Conservation (phyloP, 305 asterid genomes). For the Fraxinus albicans region DNA sequence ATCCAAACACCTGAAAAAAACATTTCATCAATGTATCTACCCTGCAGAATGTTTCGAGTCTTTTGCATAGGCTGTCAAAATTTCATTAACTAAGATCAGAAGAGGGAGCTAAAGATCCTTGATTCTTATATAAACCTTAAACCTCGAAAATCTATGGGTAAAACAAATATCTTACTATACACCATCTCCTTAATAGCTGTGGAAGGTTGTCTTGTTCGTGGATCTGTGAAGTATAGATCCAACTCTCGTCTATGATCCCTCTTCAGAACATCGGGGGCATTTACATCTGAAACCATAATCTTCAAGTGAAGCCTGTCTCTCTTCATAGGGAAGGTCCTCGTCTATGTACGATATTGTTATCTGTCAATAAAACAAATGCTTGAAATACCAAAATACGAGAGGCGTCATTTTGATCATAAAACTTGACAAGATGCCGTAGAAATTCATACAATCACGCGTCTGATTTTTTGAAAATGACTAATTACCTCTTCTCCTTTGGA, state of each 20-base stretch:
- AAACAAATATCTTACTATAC: neutral
- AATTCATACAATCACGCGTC: neutral
- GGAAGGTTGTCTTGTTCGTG: neutral
- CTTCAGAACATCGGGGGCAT: conserved; percentile 71
- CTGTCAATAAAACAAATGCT: conserved; percentile 36
- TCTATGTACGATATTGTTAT: conserved; percentile 87
- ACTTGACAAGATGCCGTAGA: neutral
- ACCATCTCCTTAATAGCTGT: neutral
- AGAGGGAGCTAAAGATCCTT: neutral
- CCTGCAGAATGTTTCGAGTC: neutral
- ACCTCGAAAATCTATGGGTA: neutral
- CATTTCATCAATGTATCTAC: neutral
- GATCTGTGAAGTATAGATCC: neutral
- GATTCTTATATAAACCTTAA: neutral
- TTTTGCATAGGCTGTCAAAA: neutral
- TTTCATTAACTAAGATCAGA: neutral
- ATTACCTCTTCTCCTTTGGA: conserved; percentile 76
- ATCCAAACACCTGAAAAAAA: neutral
- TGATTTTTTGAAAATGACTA: neutral
- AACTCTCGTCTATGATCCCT: conserved; percentile 31
- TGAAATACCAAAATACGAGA: neutral
- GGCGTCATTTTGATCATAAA: neutral
- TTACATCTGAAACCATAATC: conserved; percentile 81
- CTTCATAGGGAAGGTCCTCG: conserved; percentile 73
- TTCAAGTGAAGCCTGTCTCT: conserved; percentile 69